Base-by-base conservation (phyloP, 306 rosid genomes). In the Gillenia trifoliata region DNA sequence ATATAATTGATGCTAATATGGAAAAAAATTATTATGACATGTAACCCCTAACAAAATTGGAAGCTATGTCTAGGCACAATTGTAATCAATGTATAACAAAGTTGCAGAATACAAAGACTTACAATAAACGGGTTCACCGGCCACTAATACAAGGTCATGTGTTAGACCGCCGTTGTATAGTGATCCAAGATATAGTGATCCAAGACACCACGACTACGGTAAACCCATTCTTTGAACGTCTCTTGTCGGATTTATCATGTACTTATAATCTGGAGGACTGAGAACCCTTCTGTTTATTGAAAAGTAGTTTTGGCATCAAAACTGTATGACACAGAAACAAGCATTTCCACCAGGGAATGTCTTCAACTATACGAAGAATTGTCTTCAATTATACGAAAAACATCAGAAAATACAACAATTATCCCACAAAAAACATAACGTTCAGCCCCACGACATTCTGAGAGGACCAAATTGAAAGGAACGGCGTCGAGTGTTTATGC, bases 401-500 rank as follows among this genome's bases (percentile, higher is more conserved):
- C 70, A 61, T 15, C 68, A 38, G 67, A 11, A 33, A 29, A 49
- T n/a, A 56, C 49, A 41, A 59, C 62, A 66, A 73, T 56, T 65
- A n/a, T 64, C 69, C n/a, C 56, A 59, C 66, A 16, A 22, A 64
- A 67, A 64, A 29, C 49, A 43, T 65, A 71, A 77, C 54, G 2
- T 28, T 45, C 23, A 36, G 29, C 33, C 59, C n/a, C 45, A 30
- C 3, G 23, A 22, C 33, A 31, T 70, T 70, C 12, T 12, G 49
- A 34, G 65, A 55, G 34, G 23, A 19, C 19, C 29, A 10, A 73
- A 25, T 31, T 22, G 20, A 49, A 34, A 36, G 7, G 56, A n/a
- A 28, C 72, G 22, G 26, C 36, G 65, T 66, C 72, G 66, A 93
- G 26, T 45, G 65, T 66, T 78, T 73, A 93, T 74, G 80, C 82